A percentile compares a stretch with the other conserved stretches of the same genome.
Conservation (phyloP, 768 basidiomycete genomes). For the Tricholoma furcatifolium region DNA sequence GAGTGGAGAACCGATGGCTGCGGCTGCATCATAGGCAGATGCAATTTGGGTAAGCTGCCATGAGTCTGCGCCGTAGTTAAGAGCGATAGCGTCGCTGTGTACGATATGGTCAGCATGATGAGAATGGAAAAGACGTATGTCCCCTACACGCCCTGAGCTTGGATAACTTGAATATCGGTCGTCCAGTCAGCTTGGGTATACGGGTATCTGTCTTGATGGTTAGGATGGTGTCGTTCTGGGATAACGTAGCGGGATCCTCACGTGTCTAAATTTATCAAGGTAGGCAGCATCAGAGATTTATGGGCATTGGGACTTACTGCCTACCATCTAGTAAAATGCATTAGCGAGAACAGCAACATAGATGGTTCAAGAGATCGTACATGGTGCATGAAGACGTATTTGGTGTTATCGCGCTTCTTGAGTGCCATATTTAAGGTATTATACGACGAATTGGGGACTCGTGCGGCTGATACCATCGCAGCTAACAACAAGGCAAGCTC, state of each 20-base stretch:
- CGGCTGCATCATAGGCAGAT: slow-evolving; percentile 52
- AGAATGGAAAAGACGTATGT: neutral
- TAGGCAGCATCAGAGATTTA: neutral
- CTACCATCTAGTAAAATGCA: slow-evolving; percentile 36
- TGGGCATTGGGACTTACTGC: slow-evolving; percentile 33
- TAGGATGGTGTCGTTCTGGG: neutral
- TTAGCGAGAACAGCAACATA: neutral
- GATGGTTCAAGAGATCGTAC: slow-evolving; percentile 25
- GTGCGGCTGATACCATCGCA: neutral
- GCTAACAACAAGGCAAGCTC: neutral
- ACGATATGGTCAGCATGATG: slow-evolving; percentile 23
- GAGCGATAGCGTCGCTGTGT: slow-evolving; percentile 54
- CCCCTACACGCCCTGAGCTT: slow-evolving; percentile 41
- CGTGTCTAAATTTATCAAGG: slow-evolving; percentile 34
- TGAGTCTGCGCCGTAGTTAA: slow-evolving; percentile 56
- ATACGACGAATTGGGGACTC: neutral
- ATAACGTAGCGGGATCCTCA: slow-evolving; percentile 21
- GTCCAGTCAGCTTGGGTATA: slow-evolving; percentile 40
- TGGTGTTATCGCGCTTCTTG: slow-evolving; percentile 38
- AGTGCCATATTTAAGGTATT: slow-evolving; percentile 8
- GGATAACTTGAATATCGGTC: slow-evolving; percentile 39
- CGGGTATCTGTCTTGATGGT: slow-evolving; percentile 29
- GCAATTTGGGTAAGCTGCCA: slow-evolving; percentile 51
- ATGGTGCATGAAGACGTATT: slow-evolving; percentile 54
- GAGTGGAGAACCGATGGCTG: slow-evolving; percentile 36